Conservation (phyloP, 805 yeast species). For the Lipomyces anomalus region DNA sequence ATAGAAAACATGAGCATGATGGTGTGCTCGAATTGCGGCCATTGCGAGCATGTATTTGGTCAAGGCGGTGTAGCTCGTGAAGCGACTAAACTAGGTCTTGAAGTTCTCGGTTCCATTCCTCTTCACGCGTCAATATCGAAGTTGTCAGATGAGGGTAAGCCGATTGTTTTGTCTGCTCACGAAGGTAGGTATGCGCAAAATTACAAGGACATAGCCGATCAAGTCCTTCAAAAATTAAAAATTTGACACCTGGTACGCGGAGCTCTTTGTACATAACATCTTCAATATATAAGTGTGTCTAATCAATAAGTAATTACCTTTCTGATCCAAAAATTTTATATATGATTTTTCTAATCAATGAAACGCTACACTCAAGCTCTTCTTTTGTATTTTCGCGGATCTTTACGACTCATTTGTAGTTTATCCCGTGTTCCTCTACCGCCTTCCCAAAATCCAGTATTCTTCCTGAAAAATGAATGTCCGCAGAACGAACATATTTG, state of each 20-base stretch:
- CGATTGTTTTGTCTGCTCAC: constrained; percentile 47
- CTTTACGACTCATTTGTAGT: constrained; percentile 38
- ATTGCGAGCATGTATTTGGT: constrained; percentile 72
- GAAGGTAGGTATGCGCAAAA: constrained; percentile 37
- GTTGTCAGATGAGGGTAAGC: constrained; percentile 60
- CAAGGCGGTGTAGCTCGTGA: constrained; percentile 50
- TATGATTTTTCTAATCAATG: background rate
- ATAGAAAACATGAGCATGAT: constrained; percentile 80
- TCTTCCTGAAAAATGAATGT: constrained; percentile 33
- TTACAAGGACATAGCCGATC: constrained; percentile 46
- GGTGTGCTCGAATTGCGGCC: constrained; percentile 69
- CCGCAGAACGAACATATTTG: constrained; percentile 34
- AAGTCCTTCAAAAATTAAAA: constrained; percentile 29
- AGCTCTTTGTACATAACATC: background rate
- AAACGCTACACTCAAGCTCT: background rate
- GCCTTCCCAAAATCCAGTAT: constrained; percentile 42
- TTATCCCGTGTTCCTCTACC: constrained; percentile 41
- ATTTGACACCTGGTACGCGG: background rate
- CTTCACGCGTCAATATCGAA: constrained; percentile 53
- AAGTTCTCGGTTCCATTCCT: constrained; percentile 62
- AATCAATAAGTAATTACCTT: background rate
- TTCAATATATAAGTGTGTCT: background rate
- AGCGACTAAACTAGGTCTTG: constrained; percentile 44
- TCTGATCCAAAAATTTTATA: background rate
- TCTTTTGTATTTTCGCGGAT: constrained; percentile 37